A percentile compares a stretch with the other conserved stretches of the same genome.
Conservation (phyloP, 1,284 basidiomycete genomes). For the Papiliotrema terrestris region DNA sequence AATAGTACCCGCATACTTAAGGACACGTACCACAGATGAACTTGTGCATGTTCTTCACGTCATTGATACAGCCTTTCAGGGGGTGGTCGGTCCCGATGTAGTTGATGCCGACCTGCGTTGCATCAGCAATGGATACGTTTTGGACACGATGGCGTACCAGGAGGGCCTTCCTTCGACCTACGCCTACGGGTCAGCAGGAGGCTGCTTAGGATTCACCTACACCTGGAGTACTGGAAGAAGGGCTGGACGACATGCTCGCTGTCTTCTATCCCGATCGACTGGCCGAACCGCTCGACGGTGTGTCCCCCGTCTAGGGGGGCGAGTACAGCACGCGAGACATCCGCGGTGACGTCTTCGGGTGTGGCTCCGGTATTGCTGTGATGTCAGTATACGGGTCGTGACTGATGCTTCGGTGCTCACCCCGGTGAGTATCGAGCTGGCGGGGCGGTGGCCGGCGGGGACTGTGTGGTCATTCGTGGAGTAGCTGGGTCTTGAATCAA, state of each 20-base stretch:
- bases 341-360: background rate
- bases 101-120: conserved; percentile 46
- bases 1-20: too few relatives aligned
- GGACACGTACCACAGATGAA: conserved; percentile 62
- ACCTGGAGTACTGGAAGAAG: conserved; percentile 81
- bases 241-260: conserved; percentile 27
- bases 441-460: background rate
- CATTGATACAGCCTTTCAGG: conserved; percentile 76
- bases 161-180: conserved; percentile 73
- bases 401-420: conserved; percentile 1
- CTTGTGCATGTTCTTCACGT: conserved; percentile 68
- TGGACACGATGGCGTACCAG: conserved; percentile 20
- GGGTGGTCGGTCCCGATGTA: conserved; percentile 34
- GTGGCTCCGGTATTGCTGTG: background rate
- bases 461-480: background rate
- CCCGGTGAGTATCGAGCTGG: background rate
- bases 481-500: background rate
- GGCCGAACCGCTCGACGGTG: conserved; percentile 1
- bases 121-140: background rate
- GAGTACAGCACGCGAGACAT: background rate
- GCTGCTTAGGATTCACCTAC: conserved; percentile 37
- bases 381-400: background rate
- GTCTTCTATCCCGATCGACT: background rate
- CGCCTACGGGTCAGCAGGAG: conserved; percentile 35
- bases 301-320: background rate